Conservation (phyloP, 768 basidiomycete genomes). For the Lyophyllum atratum region DNA sequence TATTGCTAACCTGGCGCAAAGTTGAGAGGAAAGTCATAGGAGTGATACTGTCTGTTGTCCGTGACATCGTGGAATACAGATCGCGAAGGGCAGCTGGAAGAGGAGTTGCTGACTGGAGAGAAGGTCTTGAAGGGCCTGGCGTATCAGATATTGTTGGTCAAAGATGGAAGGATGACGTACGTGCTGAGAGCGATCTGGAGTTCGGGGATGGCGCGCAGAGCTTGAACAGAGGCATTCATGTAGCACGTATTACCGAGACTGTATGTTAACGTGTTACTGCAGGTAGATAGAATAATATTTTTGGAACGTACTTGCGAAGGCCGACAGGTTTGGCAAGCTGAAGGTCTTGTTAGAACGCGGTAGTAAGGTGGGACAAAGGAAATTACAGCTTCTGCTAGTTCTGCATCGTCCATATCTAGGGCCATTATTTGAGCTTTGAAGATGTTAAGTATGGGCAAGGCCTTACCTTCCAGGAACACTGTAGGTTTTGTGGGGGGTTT, state of each 20-base stretch:
- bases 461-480: conserved; percentile 83
- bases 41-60: conserved; percentile 73
- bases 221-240: conserved; percentile 95
- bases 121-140: conserved; percentile 25
- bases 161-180: conserved; percentile 36
- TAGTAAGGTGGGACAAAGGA: background rate
- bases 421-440: background rate
- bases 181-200: conserved; percentile 69
- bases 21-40: conserved; percentile 69
- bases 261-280: conserved; percentile 1
- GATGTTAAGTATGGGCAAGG: background rate
- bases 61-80: conserved; percentile 71
- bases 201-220: conserved; percentile 91
- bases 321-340: conserved; percentile 84
- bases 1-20: conserved; percentile 53
- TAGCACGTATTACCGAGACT: conserved; percentile 95
- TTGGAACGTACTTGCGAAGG: conserved; percentile 60
- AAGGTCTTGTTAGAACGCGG: conserved; percentile 8
- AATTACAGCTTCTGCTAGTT: conserved; percentile 79
- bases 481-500: conserved; percentile 79
- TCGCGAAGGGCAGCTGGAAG: conserved; percentile 60
- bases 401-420: conserved; percentile 81
- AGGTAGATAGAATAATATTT: background rate
- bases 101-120: conserved; percentile 41
- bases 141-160: background rate